Base-by-base conservation (phyloP, 2,329 filamentous ascomycete species). In the Cladosporium sp. region DNA sequence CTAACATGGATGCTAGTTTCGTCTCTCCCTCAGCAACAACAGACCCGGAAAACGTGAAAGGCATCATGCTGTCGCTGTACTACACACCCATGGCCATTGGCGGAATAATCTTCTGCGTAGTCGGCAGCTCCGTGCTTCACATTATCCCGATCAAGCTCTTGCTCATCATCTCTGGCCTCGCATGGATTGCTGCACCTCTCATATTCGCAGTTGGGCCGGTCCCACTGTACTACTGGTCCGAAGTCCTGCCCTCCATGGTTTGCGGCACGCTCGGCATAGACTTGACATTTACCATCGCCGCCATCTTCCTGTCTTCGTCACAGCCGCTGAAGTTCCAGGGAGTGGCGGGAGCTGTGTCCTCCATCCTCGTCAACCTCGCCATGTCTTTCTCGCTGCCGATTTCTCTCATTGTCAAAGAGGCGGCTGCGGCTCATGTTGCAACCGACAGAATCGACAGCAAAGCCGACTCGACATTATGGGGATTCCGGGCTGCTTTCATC, bases 191-290 rank as follows among this genome's bases (percentile, higher is more conserved):
- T 5, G 75, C 76, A 34, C 75, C 76, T 7, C 68, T 78, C 2
- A 67, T 78, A 3, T 70, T 78, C 23, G 76, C 76, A 1, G 66
- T 77, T 21, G 71, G 70, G 18, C 72, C 75, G 0, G 48, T 70
- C 7, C 74, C 73, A 1, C 58, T 76, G 30, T 67, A 70, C 39
- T 78, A 77, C 69, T 78, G 76, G 76, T 67, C 72, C 0, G 74
- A 72, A 58, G 72, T 76, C 16, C 70, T 78, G 65, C 76, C 76
- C 13, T 75, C 76, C 6, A 77, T 77, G 75, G 53, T 78, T 1
- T 76, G 74, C 66, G 73, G 73, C 3, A 77, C 76, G 1, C 65
- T 77, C 8, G 76, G 76, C 32, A 73, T 76, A 62, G 76, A 78
- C 64, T 65, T 77, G 7, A 78, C 76, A 0, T 77, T 73, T 70